These are phyloP conservation scores for Takakia lepidozioides DNA, from an alignment of 225 moss, liverwort and hornwort species.

Conservation along the genomic window DNA sequence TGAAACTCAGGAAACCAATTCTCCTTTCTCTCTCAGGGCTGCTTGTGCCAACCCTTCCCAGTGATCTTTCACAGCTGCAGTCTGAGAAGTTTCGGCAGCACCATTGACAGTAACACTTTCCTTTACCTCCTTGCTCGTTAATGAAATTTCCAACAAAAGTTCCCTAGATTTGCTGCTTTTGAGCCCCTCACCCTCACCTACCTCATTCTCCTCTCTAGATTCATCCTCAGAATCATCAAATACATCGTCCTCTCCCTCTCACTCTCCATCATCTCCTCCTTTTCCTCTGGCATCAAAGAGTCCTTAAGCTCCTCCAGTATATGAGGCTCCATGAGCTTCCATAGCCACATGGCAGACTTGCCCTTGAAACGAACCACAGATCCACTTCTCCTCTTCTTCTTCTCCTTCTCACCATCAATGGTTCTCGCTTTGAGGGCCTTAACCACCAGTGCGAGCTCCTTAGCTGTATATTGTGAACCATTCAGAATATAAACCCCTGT, in stretches of 20 bases:
- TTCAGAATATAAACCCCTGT: conserved; percentile 70
- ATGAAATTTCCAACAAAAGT: too few species aligned
- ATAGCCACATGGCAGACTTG: conserved; percentile 77
- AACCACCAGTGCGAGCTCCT: conserved; percentile 75
- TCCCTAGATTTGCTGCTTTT: background rate
- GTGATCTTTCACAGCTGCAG: background rate
- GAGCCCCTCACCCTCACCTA: background rate
- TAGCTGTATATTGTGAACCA: conserved; percentile 52
- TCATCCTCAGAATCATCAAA: conserved; percentile 10
- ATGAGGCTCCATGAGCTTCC: conserved; percentile 84
- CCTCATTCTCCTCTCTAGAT: background rate
- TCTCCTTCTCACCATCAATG: conserved; percentile 62
- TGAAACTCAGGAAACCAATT: too few species aligned
- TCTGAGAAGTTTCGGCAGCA: background rate
- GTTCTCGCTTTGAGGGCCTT: conserved; percentile 67
- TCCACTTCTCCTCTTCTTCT: conserved; percentile 33
- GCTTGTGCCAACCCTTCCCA: conserved; percentile 1
- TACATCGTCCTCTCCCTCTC: conserved; percentile 2
- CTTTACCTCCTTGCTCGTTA: background rate
- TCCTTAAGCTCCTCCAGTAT: conserved; percentile 56
- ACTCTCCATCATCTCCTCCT: background rate
- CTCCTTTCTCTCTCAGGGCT: background rate
- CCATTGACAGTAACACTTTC: background rate
- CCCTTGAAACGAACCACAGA: conserved; percentile 43
- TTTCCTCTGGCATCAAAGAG: conserved; percentile 43